Conservation (phyloP, 257 asterid species). For the Jaltomata sinuosa region DNA sequence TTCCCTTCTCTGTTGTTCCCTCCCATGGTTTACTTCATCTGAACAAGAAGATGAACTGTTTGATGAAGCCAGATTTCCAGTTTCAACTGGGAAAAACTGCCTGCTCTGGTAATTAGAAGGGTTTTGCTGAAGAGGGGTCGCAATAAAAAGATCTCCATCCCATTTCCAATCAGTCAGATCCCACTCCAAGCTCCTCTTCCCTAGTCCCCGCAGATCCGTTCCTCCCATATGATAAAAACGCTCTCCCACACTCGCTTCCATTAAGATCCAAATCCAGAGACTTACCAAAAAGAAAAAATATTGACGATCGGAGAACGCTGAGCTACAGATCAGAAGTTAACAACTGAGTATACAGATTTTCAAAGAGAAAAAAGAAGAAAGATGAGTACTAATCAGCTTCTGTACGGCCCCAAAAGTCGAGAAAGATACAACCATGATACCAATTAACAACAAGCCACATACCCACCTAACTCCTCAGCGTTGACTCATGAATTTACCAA, state of each 20-base stretch:
- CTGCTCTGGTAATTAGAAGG: conserved; percentile 25
- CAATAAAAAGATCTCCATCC: conserved; percentile 72
- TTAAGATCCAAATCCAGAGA: conserved; percentile 3
- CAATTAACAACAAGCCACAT: conserved; percentile 18
- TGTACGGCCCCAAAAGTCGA: conserved; percentile 22
- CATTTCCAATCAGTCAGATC: conserved; percentile 69
- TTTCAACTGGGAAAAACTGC: conserved; percentile 40
- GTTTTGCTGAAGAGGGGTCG: conserved; percentile 35
- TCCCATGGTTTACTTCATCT: conserved; percentile 31
- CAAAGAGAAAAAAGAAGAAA: neutral
- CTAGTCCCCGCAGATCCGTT: conserved; percentile 23
- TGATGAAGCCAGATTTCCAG: conserved; percentile 22
- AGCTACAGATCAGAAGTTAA: conserved; percentile 15
- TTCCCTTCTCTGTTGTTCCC: conserved; percentile 18
- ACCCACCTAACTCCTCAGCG: neutral
- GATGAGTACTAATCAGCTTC: conserved; percentile 11
- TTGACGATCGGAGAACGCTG: neutral
- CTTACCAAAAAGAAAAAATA: neutral
- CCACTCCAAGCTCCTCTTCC: conserved; percentile 53
- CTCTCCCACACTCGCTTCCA: conserved; percentile 43
- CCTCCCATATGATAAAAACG: conserved; percentile 30
- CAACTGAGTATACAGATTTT: neutral
- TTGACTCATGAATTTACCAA: neutral
- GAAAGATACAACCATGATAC: conserved; percentile 17
- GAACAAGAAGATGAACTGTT: conserved; percentile 54